Evolutionary conservation across 192 early-diverging fungal genomes (phyloP), one percentile per base, ranked within the genome.

Genomic region (Linnemannia hyalina): DNA sequence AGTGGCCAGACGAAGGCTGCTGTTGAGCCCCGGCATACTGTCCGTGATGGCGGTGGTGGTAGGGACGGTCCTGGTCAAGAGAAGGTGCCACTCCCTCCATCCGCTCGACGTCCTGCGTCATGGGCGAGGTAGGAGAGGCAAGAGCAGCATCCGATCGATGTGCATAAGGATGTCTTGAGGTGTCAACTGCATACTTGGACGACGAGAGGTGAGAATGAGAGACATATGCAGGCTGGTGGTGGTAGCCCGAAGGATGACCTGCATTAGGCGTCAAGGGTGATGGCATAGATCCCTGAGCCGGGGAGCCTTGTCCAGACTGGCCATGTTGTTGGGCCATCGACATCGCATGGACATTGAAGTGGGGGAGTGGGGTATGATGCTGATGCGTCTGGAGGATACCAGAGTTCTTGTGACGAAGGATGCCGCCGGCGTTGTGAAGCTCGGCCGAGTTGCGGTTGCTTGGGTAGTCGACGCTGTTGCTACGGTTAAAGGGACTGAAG

Each of bases 311-410:
- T 16, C 35, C 44, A 44, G 29, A 9, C 23, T 57, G 74, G 29
- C 46, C 63, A 32, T 74, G 79, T 5, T 41, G 42, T 26, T 13
- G 36, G 26, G 70, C 6, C 75, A 63, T 23, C 69, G 52, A 3
- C n/a, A 32, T 49, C 8, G 44, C 69, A 73, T 72, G 57, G 52
- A 86, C 72, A 26, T 78, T 81, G 72, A 86, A 81, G 26, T 86
- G 84, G 68, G 84, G 84, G 57, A 86, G 35, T 15, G 84, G 84
- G 10, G 84, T 86, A 41, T 86, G 84, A 29, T 86, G 84, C 41
- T 86, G 84, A 70, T 86, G 80, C 8, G 84, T 69, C 44, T 86
- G 84, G 44, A 86, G 77, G 20, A 81, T 68, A 6, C 84, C 84
- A 16, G 84, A 86, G 20, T 70, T 76, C 52, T 80, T 80, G 47